Conservation (phyloP, 2,329 filamentous ascomycete genomes). For the Exophiala mesophila region DNA sequence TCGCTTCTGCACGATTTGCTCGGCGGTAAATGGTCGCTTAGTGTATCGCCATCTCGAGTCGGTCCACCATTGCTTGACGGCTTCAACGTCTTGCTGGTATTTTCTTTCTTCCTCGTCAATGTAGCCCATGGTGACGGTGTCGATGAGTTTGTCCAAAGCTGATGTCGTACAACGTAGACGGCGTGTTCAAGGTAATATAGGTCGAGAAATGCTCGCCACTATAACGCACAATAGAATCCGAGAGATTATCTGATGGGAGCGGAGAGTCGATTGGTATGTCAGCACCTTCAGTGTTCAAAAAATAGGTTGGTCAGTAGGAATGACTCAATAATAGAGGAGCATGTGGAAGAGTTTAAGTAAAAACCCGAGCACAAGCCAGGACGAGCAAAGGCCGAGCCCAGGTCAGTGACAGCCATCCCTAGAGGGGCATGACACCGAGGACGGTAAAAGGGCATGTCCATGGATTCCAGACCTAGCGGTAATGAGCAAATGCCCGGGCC, state of each 20-base stretch:
- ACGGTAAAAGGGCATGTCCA: constrained; percentile 2
- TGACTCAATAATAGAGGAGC: background rate
- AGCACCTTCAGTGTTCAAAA: no score
- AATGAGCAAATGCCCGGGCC: background rate
- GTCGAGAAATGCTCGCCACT: constrained; percentile 4
- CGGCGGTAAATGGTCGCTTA: constrained; percentile 86
- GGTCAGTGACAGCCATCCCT: background rate
- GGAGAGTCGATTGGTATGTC: no score
- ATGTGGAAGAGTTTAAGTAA: constrained; percentile 1
- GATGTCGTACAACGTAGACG: constrained; percentile 10
- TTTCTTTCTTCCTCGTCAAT: constrained; percentile 65
- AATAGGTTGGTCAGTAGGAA: background rate
- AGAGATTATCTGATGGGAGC: no score
- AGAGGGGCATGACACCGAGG: background rate
- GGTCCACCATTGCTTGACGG: constrained; percentile 90
- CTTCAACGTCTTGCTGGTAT: constrained; percentile 76
- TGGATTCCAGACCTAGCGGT: background rate
- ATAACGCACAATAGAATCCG: background rate
- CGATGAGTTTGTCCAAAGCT: constrained; percentile 14
- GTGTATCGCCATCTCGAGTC: constrained; percentile 90
- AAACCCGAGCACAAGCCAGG: constrained; percentile 2
- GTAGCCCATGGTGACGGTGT: constrained; percentile 33
- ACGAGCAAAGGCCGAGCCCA: constrained; percentile 1
- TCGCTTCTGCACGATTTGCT: constrained; percentile 94
- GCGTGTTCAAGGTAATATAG: no score